Conservation (phyloP, 495 filamentous ascomycete genomes). For the Glarea lozoyensis region DNA sequence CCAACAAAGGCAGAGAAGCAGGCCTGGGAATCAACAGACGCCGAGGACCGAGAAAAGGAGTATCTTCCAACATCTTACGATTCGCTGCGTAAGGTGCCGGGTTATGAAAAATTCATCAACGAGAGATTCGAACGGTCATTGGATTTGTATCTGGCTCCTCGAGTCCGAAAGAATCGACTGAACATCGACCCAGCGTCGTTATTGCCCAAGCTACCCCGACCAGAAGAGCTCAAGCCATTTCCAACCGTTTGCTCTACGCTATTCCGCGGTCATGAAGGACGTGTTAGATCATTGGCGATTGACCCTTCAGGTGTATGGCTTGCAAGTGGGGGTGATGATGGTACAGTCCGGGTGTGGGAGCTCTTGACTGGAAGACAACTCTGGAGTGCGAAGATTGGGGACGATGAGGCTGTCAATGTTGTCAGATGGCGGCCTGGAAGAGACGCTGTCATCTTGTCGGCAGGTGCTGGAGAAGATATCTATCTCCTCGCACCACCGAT, state of each 20-base stretch:
- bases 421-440: conserved; percentile 85
- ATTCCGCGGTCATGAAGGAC: conserved; percentile 80
- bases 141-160: conserved; percentile 89
- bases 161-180: conserved; percentile 84
- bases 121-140: conserved; percentile 93
- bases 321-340: conserved; percentile 91
- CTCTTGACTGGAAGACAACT: conserved; percentile 77
- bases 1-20: conserved; percentile 77
- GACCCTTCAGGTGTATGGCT: conserved; percentile 70
- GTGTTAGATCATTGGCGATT: conserved; percentile 72
- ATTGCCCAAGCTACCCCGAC: conserved; percentile 88
- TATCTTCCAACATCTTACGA: conserved; percentile 75
- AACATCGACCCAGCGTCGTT: conserved; percentile 94
- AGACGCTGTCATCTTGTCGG: conserved; percentile 73
- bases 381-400: conserved; percentile 72
- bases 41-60: conserved; percentile 83
- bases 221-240: conserved; percentile 88
- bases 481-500: conserved; percentile 74
- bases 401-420: conserved; percentile 74
- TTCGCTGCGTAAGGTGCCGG: conserved; percentile 83
- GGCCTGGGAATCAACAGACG: conserved; percentile 80
- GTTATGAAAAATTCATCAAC: conserved; percentile 83
- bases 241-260: conserved; percentile 78
- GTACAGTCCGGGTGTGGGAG: conserved; percentile 87
- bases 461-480: conserved; percentile 74